A percentile compares a stretch with the other conserved stretches of the same genome.
Conservation (phyloP, 2,329 filamentous ascomycete species). For the Zymoseptoria ardabiliae region DNA sequence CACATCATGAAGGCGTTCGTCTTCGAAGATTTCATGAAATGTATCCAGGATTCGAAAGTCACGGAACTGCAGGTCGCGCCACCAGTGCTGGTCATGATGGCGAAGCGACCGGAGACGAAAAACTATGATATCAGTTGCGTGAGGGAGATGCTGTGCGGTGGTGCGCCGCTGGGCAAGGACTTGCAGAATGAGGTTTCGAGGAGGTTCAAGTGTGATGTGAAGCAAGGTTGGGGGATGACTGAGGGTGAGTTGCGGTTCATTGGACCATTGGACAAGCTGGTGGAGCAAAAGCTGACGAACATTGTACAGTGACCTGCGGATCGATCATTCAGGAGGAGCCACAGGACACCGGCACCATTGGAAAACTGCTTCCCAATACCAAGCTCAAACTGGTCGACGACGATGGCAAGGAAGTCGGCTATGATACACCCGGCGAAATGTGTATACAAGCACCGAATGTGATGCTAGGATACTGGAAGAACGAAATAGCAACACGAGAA, state of each 20-base stretch:
- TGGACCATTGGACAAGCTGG: background rate
- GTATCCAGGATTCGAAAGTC: constrained; percentile 32
- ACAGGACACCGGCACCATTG: constrained; percentile 32
- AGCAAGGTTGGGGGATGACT: constrained; percentile 36
- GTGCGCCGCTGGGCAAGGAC: constrained; percentile 37
- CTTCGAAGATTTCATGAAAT: constrained; percentile 33
- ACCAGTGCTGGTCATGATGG: constrained; percentile 39
- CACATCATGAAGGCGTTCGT: constrained; percentile 38
- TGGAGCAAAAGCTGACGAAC: no score
- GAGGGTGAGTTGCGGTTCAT: background rate
- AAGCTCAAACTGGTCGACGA: constrained; percentile 36
- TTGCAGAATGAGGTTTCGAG: constrained; percentile 34
- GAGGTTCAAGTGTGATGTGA: constrained; percentile 30
- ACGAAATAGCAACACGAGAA: constrained; percentile 34
- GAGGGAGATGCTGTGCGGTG: constrained; percentile 35
- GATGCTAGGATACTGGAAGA: constrained; percentile 37
- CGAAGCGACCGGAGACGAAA: constrained; percentile 36
- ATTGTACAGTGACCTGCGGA: constrained; percentile 33
- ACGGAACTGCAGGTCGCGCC: constrained; percentile 37
- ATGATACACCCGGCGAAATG: constrained; percentile 34
- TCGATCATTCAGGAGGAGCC: constrained; percentile 32
- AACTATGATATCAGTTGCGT: constrained; percentile 37
- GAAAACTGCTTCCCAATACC: constrained; percentile 33
- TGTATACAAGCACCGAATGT: constrained; percentile 36
- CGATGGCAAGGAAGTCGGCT: constrained; percentile 33